Evolutionary conservation across 306 rosid species (phyloP), one percentile per base, ranked within the genome.

Genomic region (Albizia julibrissin): DNA sequence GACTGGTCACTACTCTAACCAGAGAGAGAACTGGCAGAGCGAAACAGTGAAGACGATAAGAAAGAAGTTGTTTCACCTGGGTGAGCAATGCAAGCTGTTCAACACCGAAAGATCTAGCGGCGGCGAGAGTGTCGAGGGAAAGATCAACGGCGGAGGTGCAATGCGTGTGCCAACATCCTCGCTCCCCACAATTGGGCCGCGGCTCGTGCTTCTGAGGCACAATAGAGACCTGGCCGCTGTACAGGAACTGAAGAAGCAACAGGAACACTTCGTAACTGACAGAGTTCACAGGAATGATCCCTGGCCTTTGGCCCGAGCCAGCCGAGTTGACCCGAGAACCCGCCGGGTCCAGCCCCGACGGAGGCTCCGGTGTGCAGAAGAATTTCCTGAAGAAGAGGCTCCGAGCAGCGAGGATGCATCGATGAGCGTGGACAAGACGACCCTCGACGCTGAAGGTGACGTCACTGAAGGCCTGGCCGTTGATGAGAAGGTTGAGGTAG

Each of bases 141-240:
- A 96, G 98, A 92, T 93, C 99, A 34, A 96, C 98, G 90, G 99
- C 99, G 0, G 99, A 93, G 82, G 99, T 84, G 89, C 99, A 96
- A 96, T 96, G 98, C 79, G 99, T 96, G 85, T 96, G 99, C 99
- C 99, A 96, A 27, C 99, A 96, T 1, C 91, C 99, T 27, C 98
- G 80, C 81, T 96, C 98, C 0, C 97, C 97, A 47, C 99, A 96
- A 84, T 91, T 89, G 46, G 95, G 92, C 86, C 95, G 81, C 0
- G 93, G 95, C 89, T 91, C 95, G 31, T 91, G 95, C 75, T 91
- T 91, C 80, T 89, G 95, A 42, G 95, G 95, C 34, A 91, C 84
- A 75, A 91, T 87, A 9, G 95, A 89, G 52, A 91, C 95, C 65
- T 91, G 95, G 1, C 95, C 95, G 43, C 95, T 91, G 72, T 91